Base-by-base conservation (phyloP, 2,329 filamentous ascomycete genomes). In the Trichoderma sp. region DNA sequence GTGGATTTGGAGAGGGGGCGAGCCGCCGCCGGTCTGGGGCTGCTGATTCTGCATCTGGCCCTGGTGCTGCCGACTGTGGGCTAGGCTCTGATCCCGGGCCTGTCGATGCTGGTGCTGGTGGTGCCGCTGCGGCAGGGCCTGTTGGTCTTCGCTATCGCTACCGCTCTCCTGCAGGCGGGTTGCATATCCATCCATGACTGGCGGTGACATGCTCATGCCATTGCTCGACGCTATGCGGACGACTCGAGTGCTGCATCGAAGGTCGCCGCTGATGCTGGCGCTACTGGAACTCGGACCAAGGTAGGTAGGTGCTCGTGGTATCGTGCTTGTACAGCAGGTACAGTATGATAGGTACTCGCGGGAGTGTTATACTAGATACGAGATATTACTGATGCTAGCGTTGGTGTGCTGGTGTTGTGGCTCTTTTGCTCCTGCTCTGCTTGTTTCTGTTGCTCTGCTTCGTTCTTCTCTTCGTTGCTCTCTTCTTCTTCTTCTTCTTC, bases 121-220 rank as follows among this genome's bases (percentile, higher is more conserved):
- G 73, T 70, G 74, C 72, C 68, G 75, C 75, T 75, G 78, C 77
- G 73, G 77, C 76, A 72, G 74, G 71, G 73, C 76, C 77, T 73
- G 76, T n/a, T 49, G 18, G 75, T 74, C 71, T 65, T 76, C 77
- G 72, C 77, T 73, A 71, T 79, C 77, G 74, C 76, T 79, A 71
- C 78, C 76, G 72, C 77, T 77, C 75, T 78, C 77, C 73, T 78
- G 78, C 70, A 74, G 74, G 71, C 72, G 77, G 75, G 73, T 77
- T 70, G 70, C 71, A 59, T 77, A 79, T 76, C 56, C 65, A 74
- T 84, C 82, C 82, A 85, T 84, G 73, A 80, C 80, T 73, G 78
- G 77, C 71, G 81, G 79, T 72, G 79, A 76, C 76, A 81, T 79
- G 76, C 78, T 83, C 80, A 83, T 81, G 77, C 79, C 81, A 81